Evolutionary conservation across 2,329 filamentous ascomycete genomes (phyloP), one percentile per base, ranked within the genome.

Genomic region (Sporothrix pseudoabietina): DNA sequence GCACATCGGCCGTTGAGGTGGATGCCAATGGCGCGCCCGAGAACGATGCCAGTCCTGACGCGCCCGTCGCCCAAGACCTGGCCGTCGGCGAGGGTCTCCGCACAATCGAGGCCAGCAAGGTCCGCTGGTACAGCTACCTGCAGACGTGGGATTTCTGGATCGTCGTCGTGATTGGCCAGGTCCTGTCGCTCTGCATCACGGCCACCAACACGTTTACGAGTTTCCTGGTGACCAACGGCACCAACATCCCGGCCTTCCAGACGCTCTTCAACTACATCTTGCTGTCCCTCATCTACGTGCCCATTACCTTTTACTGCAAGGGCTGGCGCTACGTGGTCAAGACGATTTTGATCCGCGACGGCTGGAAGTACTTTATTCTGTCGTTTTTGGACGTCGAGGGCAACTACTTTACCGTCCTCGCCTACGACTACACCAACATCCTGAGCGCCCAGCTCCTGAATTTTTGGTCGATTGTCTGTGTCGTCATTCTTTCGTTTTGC

Each of bases 391-490:
- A 99, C 80, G 95, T 98, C 69, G 89, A 98, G 83, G 96, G 96
- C 75, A 99, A 99, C 84, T 99, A 98, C 85, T 98, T 98, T 81
- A 94, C 94, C 78, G 95, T 99, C 69, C 87, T 98, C 69, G 96
- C 95, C 5, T 99, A 98, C 84, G 88, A 92, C 74, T 90, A 97
- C 85, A 97, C 95, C 72, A 98, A 94, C 79, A 91, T 98, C 78
- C 87, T 98, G 68, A 96, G 92, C 26, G 94, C 94, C 19, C 94
- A 98, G 85, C 88, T 99, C 71, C 94, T 99, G 84, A 98, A 98
- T 86, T 98, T 98, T 84, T 98, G 95, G 95, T 93, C 94, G 78
- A 98, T 99, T 77, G 93, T 97, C 69, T 90, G 95, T 75, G 96
- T 99, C 30, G 94, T 98, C 26, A 80, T 92, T 75, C 84, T 98